A percentile compares a stretch with the other conserved stretches of the same genome.
phyloP scores from a whole-genome alignment of 371 early-diverging fungal genomes.

The Fennellomyces sp. region DNA sequence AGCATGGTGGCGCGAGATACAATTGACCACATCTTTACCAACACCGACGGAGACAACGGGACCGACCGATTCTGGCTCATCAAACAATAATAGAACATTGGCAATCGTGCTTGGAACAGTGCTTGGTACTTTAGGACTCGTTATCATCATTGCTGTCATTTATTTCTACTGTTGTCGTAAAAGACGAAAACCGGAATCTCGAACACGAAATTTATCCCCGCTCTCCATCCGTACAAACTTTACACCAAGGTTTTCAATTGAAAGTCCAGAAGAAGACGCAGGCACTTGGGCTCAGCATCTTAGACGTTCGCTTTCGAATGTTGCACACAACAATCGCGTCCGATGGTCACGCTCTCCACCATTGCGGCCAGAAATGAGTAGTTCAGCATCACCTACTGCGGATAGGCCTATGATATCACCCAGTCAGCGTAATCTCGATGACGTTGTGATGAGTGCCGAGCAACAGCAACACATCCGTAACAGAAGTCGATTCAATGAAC shows the following conservation, averaged over 20 bases:
- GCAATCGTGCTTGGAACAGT: conserved; percentile 16
- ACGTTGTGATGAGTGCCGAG: not conserved
- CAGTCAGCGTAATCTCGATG: not conserved
- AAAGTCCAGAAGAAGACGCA: not conserved
- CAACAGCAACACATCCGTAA: conserved; percentile 6
- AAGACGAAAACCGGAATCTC: not conserved
- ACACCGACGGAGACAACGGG: not conserved
- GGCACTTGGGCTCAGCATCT: conserved; percentile 6
- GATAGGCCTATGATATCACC: not conserved
- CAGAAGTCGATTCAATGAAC: conserved; percentile 15
- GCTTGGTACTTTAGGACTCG: conserved; percentile 2
- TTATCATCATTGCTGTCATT: not conserved
- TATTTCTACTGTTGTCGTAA: conserved; percentile 3
- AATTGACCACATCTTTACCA: not conserved
- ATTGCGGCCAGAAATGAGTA: not conserved
- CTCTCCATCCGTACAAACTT: too few species aligned
- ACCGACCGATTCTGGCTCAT: too few species aligned
- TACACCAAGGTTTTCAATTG: too few species aligned
- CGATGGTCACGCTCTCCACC: not conserved
- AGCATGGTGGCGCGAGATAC: conserved; percentile 10
- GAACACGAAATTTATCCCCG: not conserved
- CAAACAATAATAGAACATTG: too few species aligned
- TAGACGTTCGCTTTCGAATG: conserved; percentile 11
- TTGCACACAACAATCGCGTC: conserved; percentile 1
- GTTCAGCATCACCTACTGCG: not conserved